A percentile compares a stretch with the other conserved stretches of the same genome.
phyloP scores from a whole-genome alignment of 148 eudicot genomes.

The Rhododendron simsii region DNA sequence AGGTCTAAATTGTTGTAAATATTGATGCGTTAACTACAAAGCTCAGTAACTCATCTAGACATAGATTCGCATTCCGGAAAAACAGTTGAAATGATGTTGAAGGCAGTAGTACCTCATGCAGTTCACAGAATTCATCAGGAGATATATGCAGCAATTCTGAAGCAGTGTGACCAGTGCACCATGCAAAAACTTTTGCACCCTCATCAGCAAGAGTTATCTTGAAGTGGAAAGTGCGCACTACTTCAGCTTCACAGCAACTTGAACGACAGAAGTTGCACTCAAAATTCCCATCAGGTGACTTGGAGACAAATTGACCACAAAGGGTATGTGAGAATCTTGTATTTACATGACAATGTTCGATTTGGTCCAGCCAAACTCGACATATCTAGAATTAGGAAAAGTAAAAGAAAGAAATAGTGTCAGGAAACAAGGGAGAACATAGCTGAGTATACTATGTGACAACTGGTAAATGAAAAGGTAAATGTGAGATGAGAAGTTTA shows the following conservation, averaged over 20 bases:
- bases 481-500: conserved; percentile 5
- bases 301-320: conserved; percentile 71
- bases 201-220: conserved; percentile 74
- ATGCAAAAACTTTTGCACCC: conserved; percentile 64
- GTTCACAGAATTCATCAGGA: conserved; percentile 70
- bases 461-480: neutral
- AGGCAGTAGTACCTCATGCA: conserved; percentile 70
- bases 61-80: neutral
- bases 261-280: conserved; percentile 65
- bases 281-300: conserved; percentile 31
- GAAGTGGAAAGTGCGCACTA: conserved; percentile 59
- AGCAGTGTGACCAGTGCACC: conserved; percentile 91
- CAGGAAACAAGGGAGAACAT: neutral
- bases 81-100: neutral
- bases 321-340: conserved; percentile 59
- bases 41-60: neutral
- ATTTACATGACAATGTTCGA: conserved; percentile 67
- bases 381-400: conserved; percentile 52
- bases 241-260: conserved; percentile 44
- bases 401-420: neutral
- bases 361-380: conserved; percentile 77
- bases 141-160: conserved; percentile 85
- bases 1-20: neutral
- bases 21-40: neutral
- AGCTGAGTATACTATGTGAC: neutral